A percentile compares a stretch with the other conserved stretches of the same genome.
Evolutionary conservation across 306 rosid genomes (phyloP).

Genomic region (Lupinus albus): DNA sequence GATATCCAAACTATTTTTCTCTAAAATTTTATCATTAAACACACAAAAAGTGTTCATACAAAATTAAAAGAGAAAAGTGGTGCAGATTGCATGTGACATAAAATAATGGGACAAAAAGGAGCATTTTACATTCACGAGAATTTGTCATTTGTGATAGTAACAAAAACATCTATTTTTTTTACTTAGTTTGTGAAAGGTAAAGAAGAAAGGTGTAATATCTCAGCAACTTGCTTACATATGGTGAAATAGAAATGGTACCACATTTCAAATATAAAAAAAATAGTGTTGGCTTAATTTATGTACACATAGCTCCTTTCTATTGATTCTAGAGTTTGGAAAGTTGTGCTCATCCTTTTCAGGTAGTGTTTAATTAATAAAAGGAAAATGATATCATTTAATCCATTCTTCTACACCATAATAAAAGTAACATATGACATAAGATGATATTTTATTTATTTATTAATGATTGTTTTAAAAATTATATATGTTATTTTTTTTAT

Average conservation of each 20-base stretch:
- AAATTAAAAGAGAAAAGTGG: not conserved
- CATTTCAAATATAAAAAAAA: not conserved
- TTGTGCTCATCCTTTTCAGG: conserved; percentile 19
- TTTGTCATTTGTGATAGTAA: conserved; percentile 15
- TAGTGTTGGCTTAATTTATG: too few species aligned
- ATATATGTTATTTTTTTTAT: too few species aligned
- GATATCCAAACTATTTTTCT: too few species aligned
- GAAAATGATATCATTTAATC: too few species aligned
- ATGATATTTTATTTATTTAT: too few species aligned
- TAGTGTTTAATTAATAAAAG: conserved; percentile 31
- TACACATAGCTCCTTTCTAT: not conserved
- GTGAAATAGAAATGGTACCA: not conserved
- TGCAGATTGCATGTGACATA: conserved; percentile 9
- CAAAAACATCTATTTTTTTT: conserved; percentile 1
- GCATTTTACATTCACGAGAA: conserved; percentile 30
- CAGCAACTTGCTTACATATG: conserved; percentile 12
- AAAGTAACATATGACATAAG: too few species aligned
- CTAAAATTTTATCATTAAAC: not conserved
- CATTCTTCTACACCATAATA: too few species aligned
- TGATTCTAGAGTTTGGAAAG: conserved; percentile 10
- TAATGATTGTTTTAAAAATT: too few species aligned
- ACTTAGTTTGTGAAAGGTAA: not conserved
- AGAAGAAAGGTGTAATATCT: not conserved
- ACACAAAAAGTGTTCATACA: too few species aligned
- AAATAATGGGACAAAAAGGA: conserved; percentile 6